Conservation (phyloP, 352 stramenopile species). For the Phytophthora podocarpi region DNA sequence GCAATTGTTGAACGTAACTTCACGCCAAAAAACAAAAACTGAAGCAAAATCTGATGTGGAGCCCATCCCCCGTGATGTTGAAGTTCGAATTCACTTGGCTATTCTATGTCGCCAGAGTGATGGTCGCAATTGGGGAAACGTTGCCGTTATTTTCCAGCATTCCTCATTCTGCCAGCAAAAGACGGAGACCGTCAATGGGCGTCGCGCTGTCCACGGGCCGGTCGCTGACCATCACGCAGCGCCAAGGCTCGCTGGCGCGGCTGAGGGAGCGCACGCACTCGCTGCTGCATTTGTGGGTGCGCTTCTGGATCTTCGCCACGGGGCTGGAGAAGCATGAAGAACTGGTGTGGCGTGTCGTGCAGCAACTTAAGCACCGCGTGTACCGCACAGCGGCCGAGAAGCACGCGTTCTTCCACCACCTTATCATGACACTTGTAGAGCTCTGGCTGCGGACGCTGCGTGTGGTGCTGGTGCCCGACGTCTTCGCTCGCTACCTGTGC, state of each 20-base stretch:
- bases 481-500: conserved; percentile 79
- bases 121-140: conserved; percentile 12
- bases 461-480: conserved; percentile 74
- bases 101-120: conserved; percentile 27
- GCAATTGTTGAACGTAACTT: conserved; percentile 1
- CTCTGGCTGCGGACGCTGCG: conserved; percentile 77
- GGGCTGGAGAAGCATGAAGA: conserved; percentile 69
- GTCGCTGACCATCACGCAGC: conserved; percentile 19
- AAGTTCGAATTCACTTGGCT: conserved; percentile 22
- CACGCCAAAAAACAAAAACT: conserved; percentile 27
- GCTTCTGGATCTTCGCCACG: conserved; percentile 83
- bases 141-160: conserved; percentile 21
- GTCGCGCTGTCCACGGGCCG: conserved; percentile 23
- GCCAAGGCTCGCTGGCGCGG: conserved; percentile 21
- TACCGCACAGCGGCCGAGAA: conserved; percentile 33
- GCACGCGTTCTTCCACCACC: conserved; percentile 46
- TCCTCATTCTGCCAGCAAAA: conserved; percentile 10
- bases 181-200: conserved; percentile 17
- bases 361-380: conserved; percentile 61
- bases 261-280: conserved; percentile 29
- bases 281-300: conserved; percentile 59
- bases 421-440: conserved; percentile 71
- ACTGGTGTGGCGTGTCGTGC: conserved; percentile 46
- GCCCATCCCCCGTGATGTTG: conserved; percentile 9
- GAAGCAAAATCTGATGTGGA: conserved; percentile 20